These are phyloP conservation scores for Globisporangium ultimum DNA, from an alignment of 352 stramenopile species.

Conservation along the genomic window DNA sequence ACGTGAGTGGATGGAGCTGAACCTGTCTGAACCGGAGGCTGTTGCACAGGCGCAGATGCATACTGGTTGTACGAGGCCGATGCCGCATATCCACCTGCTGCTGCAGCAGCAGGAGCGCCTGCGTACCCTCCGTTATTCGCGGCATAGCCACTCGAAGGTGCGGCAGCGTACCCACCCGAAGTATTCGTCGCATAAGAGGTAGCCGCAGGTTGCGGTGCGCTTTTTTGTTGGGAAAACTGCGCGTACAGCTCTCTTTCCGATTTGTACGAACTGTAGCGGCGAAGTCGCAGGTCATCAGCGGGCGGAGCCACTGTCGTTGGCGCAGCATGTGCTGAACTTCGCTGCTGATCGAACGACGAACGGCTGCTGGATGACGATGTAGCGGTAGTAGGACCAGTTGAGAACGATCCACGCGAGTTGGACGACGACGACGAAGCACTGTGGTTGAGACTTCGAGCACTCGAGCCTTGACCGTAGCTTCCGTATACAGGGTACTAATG, in stretches of 20 bases:
- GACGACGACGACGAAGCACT: conserved; percentile 5
- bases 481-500: conserved; percentile 15
- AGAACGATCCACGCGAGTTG: conserved; percentile 11
- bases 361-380: conserved; percentile 8
- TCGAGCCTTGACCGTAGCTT: conserved; percentile 13
- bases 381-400: conserved; percentile 9
- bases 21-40: conserved; percentile 10
- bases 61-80: conserved; percentile 9
- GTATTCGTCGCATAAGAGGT: conserved; percentile 6
- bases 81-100: conserved; percentile 11
- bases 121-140: conserved; percentile 13
- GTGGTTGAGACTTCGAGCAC: conserved; percentile 7
- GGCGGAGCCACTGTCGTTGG: conserved; percentile 27
- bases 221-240: conserved; percentile 62
- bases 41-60: conserved; percentile 5
- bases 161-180: conserved; percentile 6
- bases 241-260: conserved; percentile 78
- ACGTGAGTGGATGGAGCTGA: conserved; percentile 36
- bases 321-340: conserved; percentile 13
- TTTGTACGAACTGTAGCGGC: conserved; percentile 75
- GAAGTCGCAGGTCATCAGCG: conserved; percentile 63
- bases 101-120: conserved; percentile 6
- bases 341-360: conserved; percentile 21
- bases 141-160: not conserved
- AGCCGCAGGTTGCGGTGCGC: conserved; percentile 7